Conservation (phyloP, 352 stramenopile genomes). For the Globisporangium acanthophoron region DNA sequence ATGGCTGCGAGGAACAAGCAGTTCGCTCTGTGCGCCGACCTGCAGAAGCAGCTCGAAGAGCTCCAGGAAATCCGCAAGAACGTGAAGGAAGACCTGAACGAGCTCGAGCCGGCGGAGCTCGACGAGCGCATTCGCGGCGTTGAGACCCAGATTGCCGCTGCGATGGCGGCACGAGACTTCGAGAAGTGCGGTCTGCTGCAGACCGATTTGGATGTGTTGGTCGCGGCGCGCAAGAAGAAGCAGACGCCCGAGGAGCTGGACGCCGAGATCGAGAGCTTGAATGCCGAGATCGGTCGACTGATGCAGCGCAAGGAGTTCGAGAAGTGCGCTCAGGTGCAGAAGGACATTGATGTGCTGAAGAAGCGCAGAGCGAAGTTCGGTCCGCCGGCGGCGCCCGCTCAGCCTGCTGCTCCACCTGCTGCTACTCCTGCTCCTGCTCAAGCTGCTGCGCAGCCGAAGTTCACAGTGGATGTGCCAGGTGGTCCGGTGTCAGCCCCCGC, state of each 20-base stretch:
- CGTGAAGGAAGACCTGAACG: constrained; percentile 82
- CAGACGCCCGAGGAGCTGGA: constrained; percentile 83
- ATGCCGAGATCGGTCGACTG: constrained; percentile 47
- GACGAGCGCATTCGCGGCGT: constrained; percentile 74
- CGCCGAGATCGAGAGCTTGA: constrained; percentile 67
- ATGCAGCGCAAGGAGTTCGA: constrained; percentile 86
- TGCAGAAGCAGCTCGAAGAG: constrained; percentile 78
- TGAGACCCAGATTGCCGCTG: constrained; percentile 59
- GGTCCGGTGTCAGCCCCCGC: constrained; percentile 46
- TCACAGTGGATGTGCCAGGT: constrained; percentile 7
- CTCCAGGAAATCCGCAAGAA: constrained; percentile 68
- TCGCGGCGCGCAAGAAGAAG: constrained; percentile 79
- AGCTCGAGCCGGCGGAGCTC: constrained; percentile 77
- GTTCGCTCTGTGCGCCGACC: constrained; percentile 71
- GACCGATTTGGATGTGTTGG: constrained; percentile 55
- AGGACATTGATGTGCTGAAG: constrained; percentile 78
- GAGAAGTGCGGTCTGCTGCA: constrained; percentile 74
- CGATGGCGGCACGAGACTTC: constrained; percentile 78
- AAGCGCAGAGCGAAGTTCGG: constrained; percentile 60
- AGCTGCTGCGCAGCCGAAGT: constrained; percentile 4
- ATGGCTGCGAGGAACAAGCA: constrained; percentile 65
- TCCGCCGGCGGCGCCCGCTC: constrained; percentile 6
- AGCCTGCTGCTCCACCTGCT: neutral
- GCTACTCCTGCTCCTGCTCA: neutral
- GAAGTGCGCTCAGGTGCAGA: constrained; percentile 83